A percentile compares a stretch with the other conserved stretches of the same genome.
Evolutionary conservation across 2,329 filamentous ascomycete species (phyloP).

Genomic region (Sphaerulina musiva): DNA sequence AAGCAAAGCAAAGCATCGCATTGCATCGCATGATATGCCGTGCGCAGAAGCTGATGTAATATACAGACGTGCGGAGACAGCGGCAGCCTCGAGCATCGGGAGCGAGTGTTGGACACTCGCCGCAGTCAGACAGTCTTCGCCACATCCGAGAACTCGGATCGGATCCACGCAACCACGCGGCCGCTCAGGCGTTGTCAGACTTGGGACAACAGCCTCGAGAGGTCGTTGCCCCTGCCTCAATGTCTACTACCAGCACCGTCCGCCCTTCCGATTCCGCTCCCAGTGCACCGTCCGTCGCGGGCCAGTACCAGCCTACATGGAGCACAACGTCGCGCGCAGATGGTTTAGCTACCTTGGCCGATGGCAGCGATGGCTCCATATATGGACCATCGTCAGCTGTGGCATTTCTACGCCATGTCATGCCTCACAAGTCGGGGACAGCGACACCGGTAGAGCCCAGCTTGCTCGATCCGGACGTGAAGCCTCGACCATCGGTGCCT

Average conservation of each 20-base stretch:
- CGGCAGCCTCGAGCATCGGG: conserved; percentile 7
- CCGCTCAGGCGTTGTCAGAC: conserved; percentile 19
- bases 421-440: conserved; percentile 10
- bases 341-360: conserved; percentile 21
- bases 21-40: too few species aligned
- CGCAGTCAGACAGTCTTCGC: background rate
- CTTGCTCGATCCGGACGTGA: conserved; percentile 9
- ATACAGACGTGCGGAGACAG: conserved; percentile 17
- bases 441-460: conserved; percentile 16
- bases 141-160: background rate
- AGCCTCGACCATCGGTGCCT: conserved; percentile 5
- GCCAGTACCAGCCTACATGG: conserved; percentile 1
- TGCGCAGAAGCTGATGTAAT: background rate
- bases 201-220: conserved; percentile 7
- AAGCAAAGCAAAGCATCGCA: background rate
- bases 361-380: conserved; percentile 17
- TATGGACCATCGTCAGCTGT: conserved; percentile 26
- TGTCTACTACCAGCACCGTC: background rate
- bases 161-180: conserved; percentile 8
- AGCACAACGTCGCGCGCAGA: conserved; percentile 15
- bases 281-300: background rate
- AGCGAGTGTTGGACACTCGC: conserved; percentile 5
- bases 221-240: background rate
- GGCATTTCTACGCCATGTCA: conserved; percentile 23
- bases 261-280: background rate